These are phyloP conservation scores for Volutella citrinella DNA, from an alignment of 2,329 filamentous ascomycete species.

Conservation along the genomic window DNA sequence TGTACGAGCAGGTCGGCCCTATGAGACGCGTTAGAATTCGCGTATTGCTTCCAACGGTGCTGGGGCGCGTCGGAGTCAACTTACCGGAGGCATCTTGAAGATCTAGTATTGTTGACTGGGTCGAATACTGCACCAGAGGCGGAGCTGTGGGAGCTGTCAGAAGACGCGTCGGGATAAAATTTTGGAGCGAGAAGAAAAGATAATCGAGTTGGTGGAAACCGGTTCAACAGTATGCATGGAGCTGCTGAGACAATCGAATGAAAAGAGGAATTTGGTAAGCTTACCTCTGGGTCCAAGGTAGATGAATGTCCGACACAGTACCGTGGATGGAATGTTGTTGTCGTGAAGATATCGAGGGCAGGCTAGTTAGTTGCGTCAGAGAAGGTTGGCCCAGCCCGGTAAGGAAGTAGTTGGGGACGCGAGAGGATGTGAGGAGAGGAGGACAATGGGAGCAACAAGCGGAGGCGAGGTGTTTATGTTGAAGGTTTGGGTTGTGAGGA, in stretches of 20 bases:
- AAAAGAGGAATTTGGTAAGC: slow-evolving; percentile 27
- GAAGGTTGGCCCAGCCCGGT: slow-evolving; percentile 18
- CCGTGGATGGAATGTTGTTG: slow-evolving; percentile 36
- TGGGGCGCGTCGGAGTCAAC: slow-evolving; percentile 21
- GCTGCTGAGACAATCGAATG: slow-evolving; percentile 29
- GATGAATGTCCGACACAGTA: slow-evolving; percentile 31
- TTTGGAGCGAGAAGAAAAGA: slow-evolving; percentile 2
- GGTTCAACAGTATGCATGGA: slow-evolving; percentile 8
- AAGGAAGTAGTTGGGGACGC: slow-evolving; percentile 18
- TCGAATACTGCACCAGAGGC: slow-evolving; percentile 18
- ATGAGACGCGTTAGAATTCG: slow-evolving; percentile 20
- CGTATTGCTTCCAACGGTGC: neutral
- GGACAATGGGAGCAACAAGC: slow-evolving; percentile 21
- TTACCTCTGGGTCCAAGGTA: slow-evolving; percentile 34
- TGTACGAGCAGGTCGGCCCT: slow-evolving; percentile 68
- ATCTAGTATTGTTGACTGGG: slow-evolving; percentile 21
- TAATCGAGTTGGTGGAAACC: slow-evolving; percentile 12
- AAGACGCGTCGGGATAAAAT: slow-evolving; percentile 26
- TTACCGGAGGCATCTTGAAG: slow-evolving; percentile 36
- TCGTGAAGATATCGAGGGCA: slow-evolving; percentile 23
- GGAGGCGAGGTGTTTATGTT: slow-evolving; percentile 34
- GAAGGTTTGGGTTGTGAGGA: slow-evolving; percentile 29
- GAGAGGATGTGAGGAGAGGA: slow-evolving; percentile 22
- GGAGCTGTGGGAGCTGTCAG: slow-evolving; percentile 18
- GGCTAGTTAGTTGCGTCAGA: slow-evolving; percentile 28